Evolutionary conservation across 2,329 filamentous ascomycete genomes (phyloP), one percentile per base, ranked within the genome.

Genomic region (Neonectria sp.): DNA sequence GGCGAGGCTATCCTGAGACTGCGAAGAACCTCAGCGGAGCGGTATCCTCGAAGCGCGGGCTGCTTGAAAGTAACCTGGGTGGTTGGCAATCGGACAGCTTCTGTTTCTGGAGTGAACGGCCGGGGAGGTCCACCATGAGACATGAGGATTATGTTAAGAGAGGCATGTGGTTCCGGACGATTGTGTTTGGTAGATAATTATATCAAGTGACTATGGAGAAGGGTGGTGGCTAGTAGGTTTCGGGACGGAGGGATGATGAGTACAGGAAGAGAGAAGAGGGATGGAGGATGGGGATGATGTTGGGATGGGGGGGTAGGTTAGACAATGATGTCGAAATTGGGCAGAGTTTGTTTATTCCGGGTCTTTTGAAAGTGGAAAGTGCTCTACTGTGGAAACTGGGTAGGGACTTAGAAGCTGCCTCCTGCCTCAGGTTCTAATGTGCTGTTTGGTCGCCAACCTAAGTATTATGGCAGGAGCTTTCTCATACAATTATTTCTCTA

Each of bases 141-240:
- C 67, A 68, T 65, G 63, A 67, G 66, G 65, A 35, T 55, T 43
- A 53, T 12, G 31, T 40, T 25, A 21, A 60, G 40, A 51, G 27
- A 37, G 13, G 40, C 46, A 55, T 48, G 12, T 51, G 53, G 17
- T 48, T 37, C 46, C 29, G 57, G 58, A 53, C 37, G n/a, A 31
- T 57, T 55, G 49, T 46, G 33, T 63, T 55, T 43, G 27, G 58
- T 52, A 31, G 11, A 63, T 65, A 57, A 55, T 49, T 15, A 43
- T 48, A 37, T 61, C 31, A 33, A 57, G 57, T 55, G 43, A 31
- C 43, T 17, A 25, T 21, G 12, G 24, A 31, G 51, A 29, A 31
- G 31, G 49, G 17, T 37, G 8, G 35, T 57, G 13, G 27, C 49
- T 56, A 60, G 49, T 40, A 53, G 49, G 62, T 60, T 45, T 35